Percentiles rank a stretch among this genome's conserved stretches.
Conservation (phyloP, 163 green algal genomes). For the Prototheca wickerhamii region DNA sequence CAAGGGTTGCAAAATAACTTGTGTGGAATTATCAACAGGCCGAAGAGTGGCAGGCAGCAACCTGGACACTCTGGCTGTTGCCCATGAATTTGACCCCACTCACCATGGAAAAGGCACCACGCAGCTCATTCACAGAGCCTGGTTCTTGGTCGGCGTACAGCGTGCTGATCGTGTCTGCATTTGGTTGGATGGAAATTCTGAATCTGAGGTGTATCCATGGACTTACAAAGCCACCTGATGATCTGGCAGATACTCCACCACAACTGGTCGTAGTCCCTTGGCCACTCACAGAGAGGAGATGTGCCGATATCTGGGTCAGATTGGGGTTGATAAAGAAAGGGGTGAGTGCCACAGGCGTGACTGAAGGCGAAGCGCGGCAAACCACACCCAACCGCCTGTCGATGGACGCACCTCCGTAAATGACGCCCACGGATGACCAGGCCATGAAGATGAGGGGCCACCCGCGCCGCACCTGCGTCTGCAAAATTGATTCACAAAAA, state of each 20-base stretch:
- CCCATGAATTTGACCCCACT: conserved; percentile 3
- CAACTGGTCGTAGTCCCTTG: not conserved
- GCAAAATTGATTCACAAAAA: not conserved
- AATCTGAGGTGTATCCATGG: not conserved
- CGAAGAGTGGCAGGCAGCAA: not conserved
- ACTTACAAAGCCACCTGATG: no score
- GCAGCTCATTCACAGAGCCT: not conserved
- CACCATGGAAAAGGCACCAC: conserved; percentile 13
- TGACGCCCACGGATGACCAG: conserved; percentile 11
- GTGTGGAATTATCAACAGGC: not conserved
- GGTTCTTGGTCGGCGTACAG: conserved; percentile 12
- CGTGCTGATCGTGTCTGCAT: not conserved
- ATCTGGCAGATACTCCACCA: not conserved
- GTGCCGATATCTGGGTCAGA: conserved; percentile 6
- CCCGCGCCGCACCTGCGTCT: not conserved
- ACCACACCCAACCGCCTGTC: not conserved
- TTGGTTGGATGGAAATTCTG: not conserved
- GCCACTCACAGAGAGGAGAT: not conserved
- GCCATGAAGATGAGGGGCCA: conserved; percentile 3
- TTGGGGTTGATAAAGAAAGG: not conserved
- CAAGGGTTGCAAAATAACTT: not conserved
- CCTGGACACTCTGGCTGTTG: not conserved
- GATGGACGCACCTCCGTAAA: conserved; percentile 9
- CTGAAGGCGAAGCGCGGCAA: not conserved
- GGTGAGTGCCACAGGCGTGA: not conserved